Evolutionary conservation across 208 protist genomes (phyloP).

Genomic region (Trypanosoma lewisi): DNA sequence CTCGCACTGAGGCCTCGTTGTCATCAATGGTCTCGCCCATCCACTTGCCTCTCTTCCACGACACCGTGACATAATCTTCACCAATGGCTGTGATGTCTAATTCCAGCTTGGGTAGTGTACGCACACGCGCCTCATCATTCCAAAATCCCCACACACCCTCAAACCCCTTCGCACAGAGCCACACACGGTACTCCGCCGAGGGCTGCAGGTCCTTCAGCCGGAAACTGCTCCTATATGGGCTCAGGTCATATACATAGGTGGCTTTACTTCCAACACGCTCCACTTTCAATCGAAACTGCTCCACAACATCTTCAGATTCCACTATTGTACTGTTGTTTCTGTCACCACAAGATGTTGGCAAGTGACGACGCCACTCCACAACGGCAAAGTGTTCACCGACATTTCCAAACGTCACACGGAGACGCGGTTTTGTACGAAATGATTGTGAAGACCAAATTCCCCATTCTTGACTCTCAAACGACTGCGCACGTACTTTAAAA

Average conservation of each 20-base stretch:
- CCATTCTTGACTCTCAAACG: constrained; percentile 75
- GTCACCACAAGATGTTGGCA: constrained; percentile 41
- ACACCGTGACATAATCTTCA: constrained; percentile 88
- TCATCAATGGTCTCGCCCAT: constrained; percentile 32
- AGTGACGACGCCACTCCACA: constrained; percentile 88
- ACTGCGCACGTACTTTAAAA: constrained; percentile 77
- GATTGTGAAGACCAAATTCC: constrained; percentile 78
- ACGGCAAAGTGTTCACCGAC: constrained; percentile 92
- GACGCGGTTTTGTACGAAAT: constrained; percentile 79
- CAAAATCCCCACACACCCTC: constrained; percentile 91
- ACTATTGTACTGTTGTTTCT: constrained; percentile 30
- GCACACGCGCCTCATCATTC: constrained; percentile 87
- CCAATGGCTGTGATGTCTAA: constrained; percentile 76
- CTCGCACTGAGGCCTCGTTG: constrained; percentile 47
- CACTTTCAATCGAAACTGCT: constrained; percentile 87
- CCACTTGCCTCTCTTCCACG: constrained; percentile 78
- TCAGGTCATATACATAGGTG: constrained; percentile 77
- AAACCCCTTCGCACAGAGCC: constrained; percentile 81
- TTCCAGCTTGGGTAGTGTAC: constrained; percentile 86
- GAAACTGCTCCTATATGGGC: constrained; percentile 78
- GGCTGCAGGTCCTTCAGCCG: constrained; percentile 75
- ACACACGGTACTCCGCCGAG: constrained; percentile 88
- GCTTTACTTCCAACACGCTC: constrained; percentile 64
- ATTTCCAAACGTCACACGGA: constrained; percentile 87
- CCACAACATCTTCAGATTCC: constrained; percentile 75